Conservation (phyloP, 2,329 filamentous ascomycete genomes). For the Arachnomyces sp. region DNA sequence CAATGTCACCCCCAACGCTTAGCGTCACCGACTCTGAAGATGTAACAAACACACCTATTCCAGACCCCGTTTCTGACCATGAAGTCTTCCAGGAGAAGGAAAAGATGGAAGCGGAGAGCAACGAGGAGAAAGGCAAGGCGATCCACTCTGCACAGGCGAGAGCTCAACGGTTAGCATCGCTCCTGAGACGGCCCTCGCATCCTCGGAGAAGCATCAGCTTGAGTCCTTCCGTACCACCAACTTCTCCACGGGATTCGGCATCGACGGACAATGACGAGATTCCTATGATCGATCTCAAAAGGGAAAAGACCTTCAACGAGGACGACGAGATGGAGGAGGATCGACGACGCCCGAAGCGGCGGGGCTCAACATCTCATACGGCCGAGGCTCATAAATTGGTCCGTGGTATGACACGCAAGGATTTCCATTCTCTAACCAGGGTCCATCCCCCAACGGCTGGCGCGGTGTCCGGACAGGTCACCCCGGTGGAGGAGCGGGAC, state of each 20-base stretch:
- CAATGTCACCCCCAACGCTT: too few relatives aligned
- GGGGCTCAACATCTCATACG: conserved; percentile 12
- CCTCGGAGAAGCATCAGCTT: conserved; percentile 16
- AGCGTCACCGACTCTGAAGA: too few relatives aligned
- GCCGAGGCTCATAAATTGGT: conserved; percentile 27
- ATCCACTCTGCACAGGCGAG: conserved; percentile 28
- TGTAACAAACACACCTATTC: conserved; percentile 14
- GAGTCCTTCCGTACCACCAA: conserved; percentile 20
- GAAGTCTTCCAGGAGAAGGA: conserved; percentile 10
- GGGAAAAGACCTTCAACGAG: conserved; percentile 26
- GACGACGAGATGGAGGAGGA: conserved; percentile 26
- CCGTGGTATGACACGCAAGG: conserved; percentile 30
- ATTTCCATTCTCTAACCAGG: conserved; percentile 26
- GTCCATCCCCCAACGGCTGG: conserved; percentile 13
- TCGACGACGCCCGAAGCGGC: too few relatives aligned
- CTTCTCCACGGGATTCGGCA: conserved; percentile 20
- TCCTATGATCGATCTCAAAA: conserved; percentile 26
- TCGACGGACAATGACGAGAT: conserved; percentile 28
- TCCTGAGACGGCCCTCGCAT: conserved; percentile 24
- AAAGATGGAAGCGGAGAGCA: conserved; percentile 20
- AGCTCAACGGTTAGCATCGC: conserved; percentile 27
- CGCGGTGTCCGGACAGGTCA: conserved; percentile 25
- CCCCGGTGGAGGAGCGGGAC: conserved; percentile 33
- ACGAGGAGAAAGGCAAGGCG: conserved; percentile 27
- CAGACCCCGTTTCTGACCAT: conserved; percentile 16